Evolutionary conservation across 805 yeast species (phyloP).

Genomic region (Saturnispora galanensis): DNA sequence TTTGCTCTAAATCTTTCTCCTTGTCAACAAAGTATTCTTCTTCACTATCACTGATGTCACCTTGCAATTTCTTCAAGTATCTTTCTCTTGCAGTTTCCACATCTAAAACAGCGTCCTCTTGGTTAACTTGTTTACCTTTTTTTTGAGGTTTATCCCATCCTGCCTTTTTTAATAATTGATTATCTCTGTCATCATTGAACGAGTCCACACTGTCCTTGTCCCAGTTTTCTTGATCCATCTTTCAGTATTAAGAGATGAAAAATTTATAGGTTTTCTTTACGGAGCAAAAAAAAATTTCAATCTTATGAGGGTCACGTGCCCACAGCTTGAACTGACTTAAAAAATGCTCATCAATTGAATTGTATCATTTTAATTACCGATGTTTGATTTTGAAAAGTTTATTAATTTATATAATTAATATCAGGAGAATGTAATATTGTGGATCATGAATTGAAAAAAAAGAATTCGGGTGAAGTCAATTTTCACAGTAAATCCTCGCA

Average conservation of each 20-base stretch:
- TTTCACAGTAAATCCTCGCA: too few species aligned
- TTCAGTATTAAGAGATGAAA: conserved; percentile 2
- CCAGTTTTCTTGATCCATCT: conserved; percentile 27
- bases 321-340: neutral
- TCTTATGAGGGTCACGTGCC: conserved; percentile 1
- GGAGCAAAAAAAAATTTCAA: conserved; percentile 3
- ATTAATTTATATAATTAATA: too few species aligned
- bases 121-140: conserved; percentile 29
- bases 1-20: conserved; percentile 26
- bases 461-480: too few species aligned
- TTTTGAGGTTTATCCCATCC: conserved; percentile 30
- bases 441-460: too few species aligned
- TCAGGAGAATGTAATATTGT: too few species aligned
- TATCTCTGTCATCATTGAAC: conserved; percentile 51
- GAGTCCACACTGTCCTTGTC: conserved; percentile 62
- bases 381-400: too few species aligned
- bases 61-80: conserved; percentile 25
- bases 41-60: conserved; percentile 39
- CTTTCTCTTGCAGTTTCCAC: conserved; percentile 26
- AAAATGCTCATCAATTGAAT: neutral
- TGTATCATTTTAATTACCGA: too few species aligned
- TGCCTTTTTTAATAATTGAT: conserved; percentile 46
- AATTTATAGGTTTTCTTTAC: neutral
- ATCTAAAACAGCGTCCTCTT: conserved; percentile 25
- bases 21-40: conserved; percentile 36